These are phyloP conservation scores for Sporobolomyces roseus DNA, from an alignment of 768 basidiomycete species.

Conservation along the genomic window DNA sequence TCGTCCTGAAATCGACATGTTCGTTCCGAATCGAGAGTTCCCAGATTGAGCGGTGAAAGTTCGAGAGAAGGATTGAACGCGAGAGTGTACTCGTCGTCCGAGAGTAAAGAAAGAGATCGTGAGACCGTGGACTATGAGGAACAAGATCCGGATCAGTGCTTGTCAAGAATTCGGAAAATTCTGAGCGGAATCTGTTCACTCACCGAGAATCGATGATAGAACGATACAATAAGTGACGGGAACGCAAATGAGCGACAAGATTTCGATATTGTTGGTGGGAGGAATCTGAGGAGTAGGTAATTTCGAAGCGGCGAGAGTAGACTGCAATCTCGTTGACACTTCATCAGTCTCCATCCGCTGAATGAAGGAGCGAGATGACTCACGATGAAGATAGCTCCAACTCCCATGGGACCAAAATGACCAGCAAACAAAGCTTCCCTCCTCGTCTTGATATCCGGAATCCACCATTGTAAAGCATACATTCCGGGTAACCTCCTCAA, in stretches of 20 bases:
- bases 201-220: slow-evolving; percentile 71
- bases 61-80: slow-evolving; percentile 70
- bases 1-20: slow-evolving; percentile 35
- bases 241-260: slow-evolving; percentile 72
- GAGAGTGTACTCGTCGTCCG: slow-evolving; percentile 80
- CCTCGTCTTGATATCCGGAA: slow-evolving; percentile 92
- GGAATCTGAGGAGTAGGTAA: slow-evolving; percentile 55
- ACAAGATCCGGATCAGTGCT: neutral
- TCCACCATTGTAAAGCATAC: slow-evolving; percentile 79
- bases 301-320: slow-evolving; percentile 67
- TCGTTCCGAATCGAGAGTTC: slow-evolving; percentile 27
- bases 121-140: slow-evolving; percentile 53
- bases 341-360: neutral
- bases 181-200: too few relatives aligned
- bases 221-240: slow-evolving; percentile 96
- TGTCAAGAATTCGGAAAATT: too few relatives aligned
- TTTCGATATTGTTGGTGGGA: slow-evolving; percentile 60
- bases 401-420: slow-evolving; percentile 82
- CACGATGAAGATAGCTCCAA: slow-evolving; percentile 87
- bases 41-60: slow-evolving; percentile 47
- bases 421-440: slow-evolving; percentile 91
- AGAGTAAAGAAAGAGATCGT: slow-evolving; percentile 94
- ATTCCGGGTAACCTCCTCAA: slow-evolving; percentile 80
- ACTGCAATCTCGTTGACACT: slow-evolving; percentile 46
- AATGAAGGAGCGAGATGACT: slow-evolving; percentile 47